A percentile compares a stretch with the other conserved stretches of the same genome.
Evolutionary conservation across 495 filamentous ascomycete genomes (phyloP).

Genomic region (Trichoderma erinaceum): DNA sequence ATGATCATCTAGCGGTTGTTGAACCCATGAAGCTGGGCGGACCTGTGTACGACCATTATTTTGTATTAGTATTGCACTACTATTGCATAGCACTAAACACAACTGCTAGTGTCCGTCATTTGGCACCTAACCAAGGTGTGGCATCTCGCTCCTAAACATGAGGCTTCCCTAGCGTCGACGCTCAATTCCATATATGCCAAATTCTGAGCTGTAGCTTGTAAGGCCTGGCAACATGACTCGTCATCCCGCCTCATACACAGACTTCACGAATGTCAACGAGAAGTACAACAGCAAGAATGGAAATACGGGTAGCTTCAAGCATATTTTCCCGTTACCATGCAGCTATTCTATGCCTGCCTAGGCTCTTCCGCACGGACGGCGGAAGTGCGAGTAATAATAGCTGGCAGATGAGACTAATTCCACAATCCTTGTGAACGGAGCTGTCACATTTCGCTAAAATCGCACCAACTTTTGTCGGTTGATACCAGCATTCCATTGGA

Average conservation of each 20-base stretch:
- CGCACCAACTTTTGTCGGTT: background rate
- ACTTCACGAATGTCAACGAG: too few species aligned
- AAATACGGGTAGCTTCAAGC: background rate
- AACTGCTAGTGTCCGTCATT: background rate
- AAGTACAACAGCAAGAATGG: too few species aligned
- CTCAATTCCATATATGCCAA: background rate
- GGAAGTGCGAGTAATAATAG: too few species aligned
- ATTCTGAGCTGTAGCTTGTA: too few species aligned
- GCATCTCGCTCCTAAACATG: background rate
- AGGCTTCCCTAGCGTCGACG: background rate
- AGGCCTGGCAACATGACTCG: too few species aligned
- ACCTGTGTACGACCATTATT: background rate
- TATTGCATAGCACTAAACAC: background rate
- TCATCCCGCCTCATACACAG: too few species aligned
- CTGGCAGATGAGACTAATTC: background rate
- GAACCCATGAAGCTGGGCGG: too few species aligned
- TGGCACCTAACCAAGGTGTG: background rate
- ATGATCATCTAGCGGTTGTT: too few species aligned
- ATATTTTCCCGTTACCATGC: background rate
- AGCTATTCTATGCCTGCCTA: too few species aligned
- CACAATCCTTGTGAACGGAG: background rate
- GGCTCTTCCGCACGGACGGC: too few species aligned
- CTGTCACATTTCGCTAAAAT: slow-evolving; percentile 4
- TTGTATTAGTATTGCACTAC: background rate
- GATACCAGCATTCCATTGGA: background rate